These are phyloP conservation scores for Mesotaenium endlicherianum DNA, from an alignment of 139 green algal genomes.

Conservation along the genomic window DNA sequence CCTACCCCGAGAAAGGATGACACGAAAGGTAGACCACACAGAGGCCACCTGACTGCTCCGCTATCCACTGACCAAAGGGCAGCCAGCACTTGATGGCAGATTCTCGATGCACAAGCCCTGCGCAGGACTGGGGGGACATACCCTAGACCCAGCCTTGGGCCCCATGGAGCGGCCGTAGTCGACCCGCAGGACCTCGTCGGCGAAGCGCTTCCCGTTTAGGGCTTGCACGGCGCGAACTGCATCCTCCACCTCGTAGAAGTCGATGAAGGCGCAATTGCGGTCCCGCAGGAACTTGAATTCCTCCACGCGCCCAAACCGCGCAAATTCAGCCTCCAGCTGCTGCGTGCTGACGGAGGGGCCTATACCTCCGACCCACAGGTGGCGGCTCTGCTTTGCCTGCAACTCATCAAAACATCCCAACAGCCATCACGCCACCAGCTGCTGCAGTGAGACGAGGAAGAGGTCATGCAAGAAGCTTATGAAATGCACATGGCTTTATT, in stretches of 20 bases:
- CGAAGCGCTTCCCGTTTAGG: constrained; percentile 19
- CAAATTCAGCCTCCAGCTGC: constrained; percentile 26
- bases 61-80: no score
- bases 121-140: no score
- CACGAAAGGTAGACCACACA: no score
- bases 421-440: no score
- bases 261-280: constrained; percentile 22
- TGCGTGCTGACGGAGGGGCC: neutral
- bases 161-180: constrained; percentile 25
- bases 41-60: no score
- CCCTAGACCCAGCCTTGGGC: no score
- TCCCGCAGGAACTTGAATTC: constrained; percentile 26
- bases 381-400: constrained; percentile 2
- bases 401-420: constrained; percentile 1
- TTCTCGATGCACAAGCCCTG: no score
- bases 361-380: constrained; percentile 33
- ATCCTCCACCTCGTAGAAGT: constrained; percentile 26
- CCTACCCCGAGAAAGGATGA: no score
- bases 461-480: constrained; percentile 18
- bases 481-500: no score
- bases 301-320: constrained; percentile 15
- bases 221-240: constrained; percentile 4
- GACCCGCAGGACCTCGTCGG: constrained; percentile 1
- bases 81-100: no score
- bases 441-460: no score